Base-by-base conservation (phyloP, 2,329 filamentous ascomycete species). In the Trichoderma koningiopsis region DNA sequence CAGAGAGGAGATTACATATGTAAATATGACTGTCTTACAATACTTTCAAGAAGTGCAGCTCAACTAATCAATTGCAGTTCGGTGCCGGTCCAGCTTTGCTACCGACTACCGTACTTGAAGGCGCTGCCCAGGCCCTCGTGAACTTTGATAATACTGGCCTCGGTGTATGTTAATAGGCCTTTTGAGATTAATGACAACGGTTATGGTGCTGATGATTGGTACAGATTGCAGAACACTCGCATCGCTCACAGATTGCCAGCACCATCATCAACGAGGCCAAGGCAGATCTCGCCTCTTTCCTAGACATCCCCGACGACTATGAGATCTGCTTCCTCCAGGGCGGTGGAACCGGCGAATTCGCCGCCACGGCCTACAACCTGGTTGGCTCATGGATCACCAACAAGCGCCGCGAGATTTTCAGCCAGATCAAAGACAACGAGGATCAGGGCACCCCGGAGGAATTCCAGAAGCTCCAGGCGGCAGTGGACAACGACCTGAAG, bases 11-110 rank as follows among this genome's bases (percentile, higher is more conserved):
- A 88, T 96, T 78, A 87, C 90, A 73, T 96, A 96, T 7, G 33
- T 35, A 35, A 35, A 14, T 35, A 35, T 35, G 13, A 11, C 13
- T 5, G 0, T 35, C 33, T 14, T 5, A 35, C 4, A 11, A 14
- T 14, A 11, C n/a, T n/a, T 5, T 14, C 1, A 11, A 35, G 3
- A 35, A 35, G 33, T 35, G 14, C 33, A 14, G 33, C 33, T 35
- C 33, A 35, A 14, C 13, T 35, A 14, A 35, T 6, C 4, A 35
- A 4, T 14, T 14, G 7, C 33, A 35, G 33, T 97, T 97, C 75
- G 94, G 94, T 71, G 94, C 95, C 65, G 95, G 95, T 72, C 95
- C 95, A 60, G 94, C 95, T n/a, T 84, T 89, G 37, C 86, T 98
- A 22, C 94, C 94, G 29, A 96, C 92, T 14, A 82, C 88, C 4